These are phyloP conservation scores for Kazachstania psychrophila DNA, from an alignment of 805 yeast genomes.

Conservation along the genomic window DNA sequence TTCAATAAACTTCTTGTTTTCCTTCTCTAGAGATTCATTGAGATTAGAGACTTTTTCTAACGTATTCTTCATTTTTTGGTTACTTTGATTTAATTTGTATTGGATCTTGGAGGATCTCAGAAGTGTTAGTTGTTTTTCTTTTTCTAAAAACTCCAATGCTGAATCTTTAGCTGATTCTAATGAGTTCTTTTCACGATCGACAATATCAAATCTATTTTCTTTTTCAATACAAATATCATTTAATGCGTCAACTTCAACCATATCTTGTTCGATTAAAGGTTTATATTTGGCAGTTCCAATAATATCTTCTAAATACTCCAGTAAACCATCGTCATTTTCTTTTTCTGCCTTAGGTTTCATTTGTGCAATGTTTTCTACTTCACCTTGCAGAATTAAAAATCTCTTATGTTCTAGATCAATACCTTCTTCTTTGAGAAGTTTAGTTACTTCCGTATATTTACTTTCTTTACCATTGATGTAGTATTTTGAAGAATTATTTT, in stretches of 20 bases:
- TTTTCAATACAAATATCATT: slow-evolving; percentile 78
- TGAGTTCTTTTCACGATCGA: slow-evolving; percentile 59
- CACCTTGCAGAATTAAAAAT: slow-evolving; percentile 92
- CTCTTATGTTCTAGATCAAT: slow-evolving; percentile 92
- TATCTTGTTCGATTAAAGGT: slow-evolving; percentile 56
- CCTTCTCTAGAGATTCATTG: slow-evolving; percentile 35
- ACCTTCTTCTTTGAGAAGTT: slow-evolving; percentile 65
- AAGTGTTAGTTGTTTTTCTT: slow-evolving; percentile 51
- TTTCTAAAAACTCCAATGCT: slow-evolving; percentile 55
- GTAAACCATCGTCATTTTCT: slow-evolving; percentile 84
- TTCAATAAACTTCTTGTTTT: slow-evolving; percentile 35
- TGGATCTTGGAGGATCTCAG: slow-evolving; percentile 52
- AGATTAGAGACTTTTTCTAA: slow-evolving; percentile 33
- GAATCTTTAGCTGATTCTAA: slow-evolving; percentile 57
- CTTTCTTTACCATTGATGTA: slow-evolving; percentile 62
- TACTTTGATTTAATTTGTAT: slow-evolving; percentile 35
- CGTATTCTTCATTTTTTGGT: slow-evolving; percentile 33
- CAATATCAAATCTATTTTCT: slow-evolving; percentile 68
- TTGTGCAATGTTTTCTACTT: slow-evolving; percentile 95
- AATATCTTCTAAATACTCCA: slow-evolving; percentile 92
- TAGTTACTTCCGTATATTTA: slow-evolving; percentile 70
- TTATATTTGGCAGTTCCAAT: slow-evolving; percentile 90
- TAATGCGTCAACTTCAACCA: slow-evolving; percentile 54
- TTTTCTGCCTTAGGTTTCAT: slow-evolving; percentile 96
- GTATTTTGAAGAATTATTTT: slow-evolving; percentile 71